phyloP scores from a whole-genome alignment of 148 eudicot species.

The Agrostemma githago region DNA sequence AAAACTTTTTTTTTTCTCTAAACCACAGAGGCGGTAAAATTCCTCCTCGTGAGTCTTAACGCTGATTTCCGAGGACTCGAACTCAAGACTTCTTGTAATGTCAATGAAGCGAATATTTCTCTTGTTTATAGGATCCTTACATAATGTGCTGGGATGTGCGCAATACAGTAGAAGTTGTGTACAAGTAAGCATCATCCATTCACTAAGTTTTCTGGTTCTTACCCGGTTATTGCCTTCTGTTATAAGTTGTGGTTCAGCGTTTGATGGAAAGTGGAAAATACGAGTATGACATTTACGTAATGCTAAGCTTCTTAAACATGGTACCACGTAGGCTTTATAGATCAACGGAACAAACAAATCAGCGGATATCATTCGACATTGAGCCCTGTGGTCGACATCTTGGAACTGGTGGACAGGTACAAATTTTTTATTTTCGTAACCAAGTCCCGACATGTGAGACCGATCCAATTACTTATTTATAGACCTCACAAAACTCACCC shows the following conservation, averaged over 20 bases:
- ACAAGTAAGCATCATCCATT: slow-evolving; percentile 60
- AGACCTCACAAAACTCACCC: no score
- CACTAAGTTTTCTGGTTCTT: neutral
- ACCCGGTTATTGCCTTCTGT: neutral
- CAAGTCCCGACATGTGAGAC: neutral
- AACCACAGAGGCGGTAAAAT: no score
- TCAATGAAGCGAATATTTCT: slow-evolving; percentile 14
- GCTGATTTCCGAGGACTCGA: no score
- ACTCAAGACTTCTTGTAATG: no score
- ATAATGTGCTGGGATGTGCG: slow-evolving; percentile 99
- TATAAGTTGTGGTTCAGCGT: neutral
- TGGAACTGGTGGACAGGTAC: slow-evolving; percentile 96
- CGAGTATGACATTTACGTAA: neutral
- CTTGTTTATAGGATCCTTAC: slow-evolving; percentile 68
- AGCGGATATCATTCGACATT: slow-evolving; percentile 83
- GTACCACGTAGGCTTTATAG: slow-evolving; percentile 63
- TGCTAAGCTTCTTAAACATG: neutral
- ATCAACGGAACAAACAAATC: slow-evolving; percentile 85
- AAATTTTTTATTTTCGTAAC: neutral
- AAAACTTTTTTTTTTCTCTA: no score
- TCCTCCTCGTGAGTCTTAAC: no score
- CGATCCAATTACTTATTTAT: no score
- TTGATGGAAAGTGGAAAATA: neutral
- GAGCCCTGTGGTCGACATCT: slow-evolving; percentile 88
- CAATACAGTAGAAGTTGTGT: slow-evolving; percentile 82